These are phyloP conservation scores for Ustilago loliicola DNA, from an alignment of 1,284 basidiomycete genomes.

Conservation along the genomic window DNA sequence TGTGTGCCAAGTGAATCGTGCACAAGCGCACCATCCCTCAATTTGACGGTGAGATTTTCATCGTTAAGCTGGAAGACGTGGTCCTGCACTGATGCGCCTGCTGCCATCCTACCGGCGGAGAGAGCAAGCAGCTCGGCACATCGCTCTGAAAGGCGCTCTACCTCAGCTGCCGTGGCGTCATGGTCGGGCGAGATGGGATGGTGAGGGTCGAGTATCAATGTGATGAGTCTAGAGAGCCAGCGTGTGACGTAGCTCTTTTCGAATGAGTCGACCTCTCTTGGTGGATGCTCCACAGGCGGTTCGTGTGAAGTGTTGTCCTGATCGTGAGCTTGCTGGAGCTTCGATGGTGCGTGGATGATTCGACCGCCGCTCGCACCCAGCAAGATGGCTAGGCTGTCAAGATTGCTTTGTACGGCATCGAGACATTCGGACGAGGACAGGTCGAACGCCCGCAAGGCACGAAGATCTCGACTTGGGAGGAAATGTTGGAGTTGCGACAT, in stretches of 20 bases:
- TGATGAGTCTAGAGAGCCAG: slow-evolving; percentile 50
- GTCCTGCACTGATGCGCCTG: slow-evolving; percentile 37
- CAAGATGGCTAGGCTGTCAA: slow-evolving; percentile 29
- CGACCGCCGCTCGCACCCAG: slow-evolving; percentile 40
- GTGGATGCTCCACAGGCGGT: slow-evolving; percentile 29
- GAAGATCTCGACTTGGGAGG: slow-evolving; percentile 56
- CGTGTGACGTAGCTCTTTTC: slow-evolving; percentile 40
- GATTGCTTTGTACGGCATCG: slow-evolving; percentile 13
- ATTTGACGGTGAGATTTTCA: slow-evolving; percentile 24
- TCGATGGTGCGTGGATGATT: slow-evolving; percentile 27
- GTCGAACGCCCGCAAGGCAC: slow-evolving; percentile 38
- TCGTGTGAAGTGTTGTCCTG: background rate
- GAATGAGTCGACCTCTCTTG: slow-evolving; percentile 34
- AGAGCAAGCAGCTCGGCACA: slow-evolving; percentile 49
- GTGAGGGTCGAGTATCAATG: too few relatives aligned
- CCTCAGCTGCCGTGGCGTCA: slow-evolving; percentile 10
- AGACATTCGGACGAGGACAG: slow-evolving; percentile 23
- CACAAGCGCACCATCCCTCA: slow-evolving; percentile 55
- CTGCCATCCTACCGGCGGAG: slow-evolving; percentile 53
- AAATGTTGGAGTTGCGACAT: slow-evolving; percentile 31
- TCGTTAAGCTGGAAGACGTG: slow-evolving; percentile 28
- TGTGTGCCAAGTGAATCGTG: slow-evolving; percentile 63
- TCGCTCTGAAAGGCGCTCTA: slow-evolving; percentile 28
- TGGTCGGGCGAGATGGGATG: slow-evolving; percentile 11
- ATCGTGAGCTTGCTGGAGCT: background rate